Percentiles rank a stretch among this genome's conserved stretches.
These are phyloP conservation scores for Aspergillus fumigatus DNA, from an alignment of 2,329 filamentous ascomycete genomes.

Conservation along the genomic window DNA sequence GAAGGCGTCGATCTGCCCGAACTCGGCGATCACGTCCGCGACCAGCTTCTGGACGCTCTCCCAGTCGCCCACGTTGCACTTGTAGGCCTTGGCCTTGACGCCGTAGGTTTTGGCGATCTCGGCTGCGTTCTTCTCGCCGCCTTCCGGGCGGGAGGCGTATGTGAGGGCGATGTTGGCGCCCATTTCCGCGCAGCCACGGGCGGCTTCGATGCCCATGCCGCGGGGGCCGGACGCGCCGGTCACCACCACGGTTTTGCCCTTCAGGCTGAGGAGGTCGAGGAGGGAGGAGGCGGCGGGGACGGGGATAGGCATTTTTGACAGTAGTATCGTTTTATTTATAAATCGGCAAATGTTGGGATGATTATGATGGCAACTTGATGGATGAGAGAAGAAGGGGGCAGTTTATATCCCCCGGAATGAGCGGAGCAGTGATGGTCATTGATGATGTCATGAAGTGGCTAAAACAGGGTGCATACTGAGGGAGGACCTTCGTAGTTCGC, in stretches of 20 bases:
- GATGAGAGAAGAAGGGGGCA: background rate
- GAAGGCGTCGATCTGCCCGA: conserved; percentile 64
- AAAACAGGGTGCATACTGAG: background rate
- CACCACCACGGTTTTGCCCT: conserved; percentile 45
- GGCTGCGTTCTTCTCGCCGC: conserved; percentile 62
- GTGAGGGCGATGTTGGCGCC: conserved; percentile 64
- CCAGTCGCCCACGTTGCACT: conserved; percentile 57
- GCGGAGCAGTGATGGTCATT: background rate
- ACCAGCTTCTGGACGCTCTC: conserved; percentile 55
- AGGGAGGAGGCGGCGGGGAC: conserved; percentile 32
- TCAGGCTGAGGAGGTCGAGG: conserved; percentile 44
- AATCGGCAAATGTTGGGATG: background rate
- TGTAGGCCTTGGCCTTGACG: conserved; percentile 64
- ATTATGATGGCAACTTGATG: background rate
- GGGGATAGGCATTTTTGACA: conserved; percentile 34
- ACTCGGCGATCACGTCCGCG: conserved; percentile 60
- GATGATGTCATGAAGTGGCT: background rate
- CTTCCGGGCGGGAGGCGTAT: conserved; percentile 57
- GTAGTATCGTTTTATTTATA: conserved; percentile 24
- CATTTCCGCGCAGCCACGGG: conserved; percentile 61
- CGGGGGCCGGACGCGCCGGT: conserved; percentile 55
- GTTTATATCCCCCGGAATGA: background rate
- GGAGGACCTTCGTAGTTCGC: background rate
- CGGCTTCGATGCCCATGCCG: conserved; percentile 64
- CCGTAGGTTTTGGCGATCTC: conserved; percentile 57